Base-by-base conservation (phyloP, 257 asterid genomes). In the Nicotiana noctiflora region DNA sequence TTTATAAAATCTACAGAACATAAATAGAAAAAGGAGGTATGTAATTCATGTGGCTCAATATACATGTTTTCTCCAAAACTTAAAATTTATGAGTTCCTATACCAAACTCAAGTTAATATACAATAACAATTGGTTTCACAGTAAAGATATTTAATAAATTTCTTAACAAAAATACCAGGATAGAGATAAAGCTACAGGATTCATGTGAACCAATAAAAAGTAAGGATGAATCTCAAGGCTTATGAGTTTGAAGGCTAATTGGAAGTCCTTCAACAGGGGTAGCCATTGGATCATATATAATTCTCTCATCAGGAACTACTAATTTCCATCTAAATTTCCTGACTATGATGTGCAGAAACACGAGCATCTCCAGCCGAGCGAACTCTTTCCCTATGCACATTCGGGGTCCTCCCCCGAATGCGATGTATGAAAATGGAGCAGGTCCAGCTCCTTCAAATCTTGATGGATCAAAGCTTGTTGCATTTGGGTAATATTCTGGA, bases 301-400 rank as follows among this genome's bases (percentile, higher is more conserved):
- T 57, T 79, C 75, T 91, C 87, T 89, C 93, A 23, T 82, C 61
- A 11, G 82, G 84, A 72, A 81, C 79, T 70, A 81, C 25, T 79
- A 91, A 79, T 60, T 86, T 63, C 93, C 95, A 91, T 65, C 81
- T 79, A 44, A 76, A 89, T 82, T 83, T 87, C 66, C 13, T 86
- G 1, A 91, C 68, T 6, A 89, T 10, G 23, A 89, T 88, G 84
- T 89, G 87, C 5, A 91, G 86, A 82, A 91, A 89, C 34, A 88
- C 81, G 2, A 91, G 91, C 77, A 89, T 87, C 84, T 88, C 91
- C 53, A 91, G 81, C 15, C 93, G 86, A 23, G 93, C 92, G 52
- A 88, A 91, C 85, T 91, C 93, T 83, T 91, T 89, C 51, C 93
- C 92, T 82, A 91, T 17, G 81, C 95, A 89, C 95, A 82, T 82